Evolutionary conservation across 2,329 filamentous ascomycete genomes (phyloP).

Genomic region (Trichoderma koningiopsis): DNA sequence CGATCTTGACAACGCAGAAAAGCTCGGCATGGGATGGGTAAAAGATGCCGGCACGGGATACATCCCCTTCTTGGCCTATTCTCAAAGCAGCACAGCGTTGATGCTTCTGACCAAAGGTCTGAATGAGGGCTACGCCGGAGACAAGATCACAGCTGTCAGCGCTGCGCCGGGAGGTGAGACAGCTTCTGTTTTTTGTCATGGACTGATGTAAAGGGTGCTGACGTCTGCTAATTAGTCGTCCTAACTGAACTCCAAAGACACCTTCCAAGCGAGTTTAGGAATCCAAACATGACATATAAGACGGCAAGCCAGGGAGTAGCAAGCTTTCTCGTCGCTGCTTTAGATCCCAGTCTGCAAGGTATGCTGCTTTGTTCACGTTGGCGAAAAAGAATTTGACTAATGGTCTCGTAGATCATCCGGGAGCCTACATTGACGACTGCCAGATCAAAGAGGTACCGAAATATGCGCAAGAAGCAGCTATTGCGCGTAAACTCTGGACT

Average conservation of each 20-base stretch:
- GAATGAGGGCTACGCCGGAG: not conserved
- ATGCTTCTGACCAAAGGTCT: constrained; percentile 18
- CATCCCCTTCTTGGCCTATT: constrained; percentile 19
- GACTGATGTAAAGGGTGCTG: not conserved
- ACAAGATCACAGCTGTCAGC: not conserved
- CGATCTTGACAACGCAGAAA: constrained; percentile 1
- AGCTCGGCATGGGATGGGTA: constrained; percentile 12
- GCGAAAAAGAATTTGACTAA: not conserved
- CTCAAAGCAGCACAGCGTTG: constrained; percentile 11
- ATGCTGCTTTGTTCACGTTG: not conserved
- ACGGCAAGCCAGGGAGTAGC: constrained; percentile 18
- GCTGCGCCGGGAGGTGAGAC: constrained; percentile 15
- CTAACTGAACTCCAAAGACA: constrained; percentile 23
- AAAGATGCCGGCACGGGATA: constrained; percentile 5
- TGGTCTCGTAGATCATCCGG: not conserved
- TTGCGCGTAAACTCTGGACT: constrained; percentile 4
- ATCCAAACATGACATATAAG: constrained; percentile 19
- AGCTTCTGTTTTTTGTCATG: not conserved
- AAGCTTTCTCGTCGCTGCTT: constrained; percentile 22
- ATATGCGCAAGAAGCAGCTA: not conserved
- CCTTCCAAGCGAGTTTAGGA: constrained; percentile 4
- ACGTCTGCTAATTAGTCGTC: not conserved
- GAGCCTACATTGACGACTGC: constrained; percentile 7
- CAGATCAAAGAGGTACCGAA: not conserved
- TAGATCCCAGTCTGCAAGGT: constrained; percentile 15